Percentiles rank a stretch among this genome's conserved stretches.
phyloP scores from a whole-genome alignment of 164 flowering plant species.

The Annona cherimola region DNA sequence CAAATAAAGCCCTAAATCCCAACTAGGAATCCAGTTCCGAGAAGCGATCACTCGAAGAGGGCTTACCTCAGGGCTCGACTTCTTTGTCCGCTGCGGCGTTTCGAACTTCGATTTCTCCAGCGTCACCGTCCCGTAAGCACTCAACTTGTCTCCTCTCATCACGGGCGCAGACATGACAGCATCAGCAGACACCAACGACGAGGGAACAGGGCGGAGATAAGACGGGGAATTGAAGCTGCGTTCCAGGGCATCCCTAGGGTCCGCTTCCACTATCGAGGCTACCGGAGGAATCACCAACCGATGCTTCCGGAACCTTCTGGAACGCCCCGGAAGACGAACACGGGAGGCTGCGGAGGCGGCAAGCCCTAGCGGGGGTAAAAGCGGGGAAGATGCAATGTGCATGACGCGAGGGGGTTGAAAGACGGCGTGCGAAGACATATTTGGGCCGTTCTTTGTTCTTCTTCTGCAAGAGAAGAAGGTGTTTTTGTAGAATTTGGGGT shows the following conservation, averaged over 20 bases:
- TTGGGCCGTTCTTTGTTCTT: background rate
- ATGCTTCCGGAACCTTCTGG: conserved; percentile 15
- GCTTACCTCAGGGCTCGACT: conserved; percentile 64
- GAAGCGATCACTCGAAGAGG: background rate
- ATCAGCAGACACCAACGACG: conserved; percentile 14
- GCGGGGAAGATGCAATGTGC: conserved; percentile 1
- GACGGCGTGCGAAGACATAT: conserved; percentile 9
- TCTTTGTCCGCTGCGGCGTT: conserved; percentile 43
- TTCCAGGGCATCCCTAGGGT: conserved; percentile 41
- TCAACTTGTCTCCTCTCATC: conserved; percentile 59
- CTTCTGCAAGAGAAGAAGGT: background rate
- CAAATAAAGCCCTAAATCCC: no score
- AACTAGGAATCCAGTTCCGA: no score
- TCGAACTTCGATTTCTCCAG: conserved; percentile 86
- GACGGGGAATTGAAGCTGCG: conserved; percentile 47
- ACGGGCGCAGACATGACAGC: conserved; percentile 24
- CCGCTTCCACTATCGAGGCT: conserved; percentile 41
- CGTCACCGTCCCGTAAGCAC: conserved; percentile 69
- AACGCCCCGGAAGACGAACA: background rate
- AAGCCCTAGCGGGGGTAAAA: background rate
- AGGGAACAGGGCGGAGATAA: conserved; percentile 5
- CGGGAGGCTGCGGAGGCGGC: background rate
- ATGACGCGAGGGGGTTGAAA: conserved; percentile 12
- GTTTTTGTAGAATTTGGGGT: background rate
- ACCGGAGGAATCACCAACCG: conserved; percentile 14